phyloP scores from a whole-genome alignment of 176 grass and related monocot genomes.

The Pharus latifolius region DNA sequence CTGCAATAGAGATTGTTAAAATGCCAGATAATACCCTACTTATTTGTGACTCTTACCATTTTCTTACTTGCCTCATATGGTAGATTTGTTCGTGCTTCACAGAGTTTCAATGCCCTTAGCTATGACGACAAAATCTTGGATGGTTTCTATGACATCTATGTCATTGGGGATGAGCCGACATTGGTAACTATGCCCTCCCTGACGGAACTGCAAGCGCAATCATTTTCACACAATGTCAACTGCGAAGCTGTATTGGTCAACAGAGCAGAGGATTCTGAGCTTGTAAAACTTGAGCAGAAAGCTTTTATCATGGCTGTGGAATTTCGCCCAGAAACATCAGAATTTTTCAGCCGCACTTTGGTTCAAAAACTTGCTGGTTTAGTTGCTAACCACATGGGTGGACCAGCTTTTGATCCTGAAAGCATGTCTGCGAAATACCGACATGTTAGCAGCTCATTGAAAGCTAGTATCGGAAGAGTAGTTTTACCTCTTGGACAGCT shows the following conservation, averaged over 20 bases:
- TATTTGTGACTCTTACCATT: slow-evolving; percentile 32
- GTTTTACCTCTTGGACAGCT: slow-evolving; percentile 65
- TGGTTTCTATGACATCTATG: slow-evolving; percentile 94
- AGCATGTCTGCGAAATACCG: slow-evolving; percentile 45
- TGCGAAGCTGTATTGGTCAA: slow-evolving; percentile 79
- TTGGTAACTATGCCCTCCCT: slow-evolving; percentile 68
- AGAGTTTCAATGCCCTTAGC: slow-evolving; percentile 91
- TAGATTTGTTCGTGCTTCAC: slow-evolving; percentile 74
- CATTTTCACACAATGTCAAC: slow-evolving; percentile 40
- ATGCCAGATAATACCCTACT: slow-evolving; percentile 13
- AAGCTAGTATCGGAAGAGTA: slow-evolving; percentile 39
- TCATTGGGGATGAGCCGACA: slow-evolving; percentile 21
- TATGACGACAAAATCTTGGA: slow-evolving; percentile 97
- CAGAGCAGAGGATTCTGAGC: slow-evolving; percentile 58
- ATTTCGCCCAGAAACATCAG: slow-evolving; percentile 29
- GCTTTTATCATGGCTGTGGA: slow-evolving; percentile 45
- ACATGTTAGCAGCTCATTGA: slow-evolving; percentile 34
- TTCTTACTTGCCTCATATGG: slow-evolving; percentile 47
- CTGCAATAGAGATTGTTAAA: background rate
- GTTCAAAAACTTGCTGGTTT: slow-evolving; percentile 63
- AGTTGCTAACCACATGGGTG: slow-evolving; percentile 81
- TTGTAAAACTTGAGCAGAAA: slow-evolving; percentile 70
- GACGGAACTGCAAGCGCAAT: slow-evolving; percentile 40
- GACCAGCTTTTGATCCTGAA: slow-evolving; percentile 61
- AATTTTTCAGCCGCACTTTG: slow-evolving; percentile 49